phyloP scores from a whole-genome alignment of 2,329 filamentous ascomycete genomes.

The Penicillium crustosum region DNA sequence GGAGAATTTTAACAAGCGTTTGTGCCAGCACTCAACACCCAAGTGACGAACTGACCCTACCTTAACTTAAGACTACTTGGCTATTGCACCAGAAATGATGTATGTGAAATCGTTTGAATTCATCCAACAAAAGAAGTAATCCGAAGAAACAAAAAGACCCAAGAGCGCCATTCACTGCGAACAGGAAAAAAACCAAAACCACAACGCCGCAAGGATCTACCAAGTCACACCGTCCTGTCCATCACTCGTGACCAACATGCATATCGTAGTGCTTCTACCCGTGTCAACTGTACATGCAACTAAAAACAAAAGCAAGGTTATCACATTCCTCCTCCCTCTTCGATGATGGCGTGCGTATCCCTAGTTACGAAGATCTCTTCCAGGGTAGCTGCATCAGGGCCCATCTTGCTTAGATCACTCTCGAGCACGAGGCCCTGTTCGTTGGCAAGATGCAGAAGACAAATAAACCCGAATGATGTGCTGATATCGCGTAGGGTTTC shows the following conservation, averaged over 20 bases:
- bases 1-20: not conserved
- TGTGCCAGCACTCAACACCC: not conserved
- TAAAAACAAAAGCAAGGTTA: not conserved
- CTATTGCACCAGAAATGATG: not conserved
- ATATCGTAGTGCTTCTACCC: conserved; percentile 10
- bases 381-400: conserved; percentile 32
- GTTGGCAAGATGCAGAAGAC: conserved; percentile 84
- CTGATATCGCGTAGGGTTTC: conserved; percentile 90
- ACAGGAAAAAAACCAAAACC: conserved; percentile 15
- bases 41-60: not conserved
- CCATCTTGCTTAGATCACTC: conserved; percentile 47
- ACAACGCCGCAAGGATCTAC: conserved; percentile 23
- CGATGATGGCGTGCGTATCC: conserved; percentile 42
- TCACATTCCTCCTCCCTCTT: conserved; percentile 35
- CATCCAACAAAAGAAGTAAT: not conserved
- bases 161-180: conserved; percentile 21
- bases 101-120: conserved; percentile 7
- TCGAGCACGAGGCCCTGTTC: conserved; percentile 84
- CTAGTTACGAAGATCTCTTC: conserved; percentile 48
- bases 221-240: conserved; percentile 17
- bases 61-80: not conserved
- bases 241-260: conserved; percentile 23
- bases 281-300: conserved; percentile 21
- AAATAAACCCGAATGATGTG: conserved; percentile 91
- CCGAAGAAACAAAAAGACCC: conserved; percentile 4